Conservation (phyloP, 306 rosid species). For the Sicyos baderoa region DNA sequence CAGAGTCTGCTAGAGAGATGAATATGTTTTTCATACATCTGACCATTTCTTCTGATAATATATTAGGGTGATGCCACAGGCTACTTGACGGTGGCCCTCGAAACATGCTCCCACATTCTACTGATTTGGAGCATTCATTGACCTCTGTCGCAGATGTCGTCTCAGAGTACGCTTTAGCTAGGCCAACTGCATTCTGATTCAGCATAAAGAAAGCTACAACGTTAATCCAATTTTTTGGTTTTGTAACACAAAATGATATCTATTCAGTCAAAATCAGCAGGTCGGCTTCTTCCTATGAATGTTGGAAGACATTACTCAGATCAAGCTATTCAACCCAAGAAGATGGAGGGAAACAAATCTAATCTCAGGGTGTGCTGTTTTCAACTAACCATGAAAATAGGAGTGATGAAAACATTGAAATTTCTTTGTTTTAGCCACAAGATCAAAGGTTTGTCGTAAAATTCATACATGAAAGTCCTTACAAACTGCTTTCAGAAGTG, state of each 20-base stretch:
- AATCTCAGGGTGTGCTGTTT: not conserved
- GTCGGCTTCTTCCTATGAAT: not conserved
- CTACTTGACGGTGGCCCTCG: slow-evolving; percentile 40
- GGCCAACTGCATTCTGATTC: slow-evolving; percentile 15
- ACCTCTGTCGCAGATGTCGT: slow-evolving; percentile 23
- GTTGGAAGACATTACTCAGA: not conserved
- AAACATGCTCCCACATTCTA: slow-evolving; percentile 33
- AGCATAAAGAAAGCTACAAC: no score
- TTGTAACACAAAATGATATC: no score
- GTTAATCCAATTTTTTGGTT: no score
- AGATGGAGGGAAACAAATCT: not conserved
- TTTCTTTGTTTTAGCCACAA: not conserved
- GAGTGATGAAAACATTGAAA: not conserved
- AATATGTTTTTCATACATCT: slow-evolving; percentile 72
- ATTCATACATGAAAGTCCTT: not conserved
- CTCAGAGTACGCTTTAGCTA: slow-evolving; percentile 25
- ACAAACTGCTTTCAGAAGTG: not conserved
- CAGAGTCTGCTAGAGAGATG: slow-evolving; percentile 55
- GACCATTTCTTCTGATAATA: slow-evolving; percentile 65
- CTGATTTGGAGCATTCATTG: slow-evolving; percentile 25
- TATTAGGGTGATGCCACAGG: slow-evolving; percentile 59
- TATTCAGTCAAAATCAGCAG: no score
- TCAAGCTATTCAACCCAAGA: not conserved
- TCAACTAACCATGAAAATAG: not conserved
- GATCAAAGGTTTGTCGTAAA: not conserved